phyloP scores from a whole-genome alignment of 2,329 filamentous ascomycete genomes.

The Ustulina deusta region DNA sequence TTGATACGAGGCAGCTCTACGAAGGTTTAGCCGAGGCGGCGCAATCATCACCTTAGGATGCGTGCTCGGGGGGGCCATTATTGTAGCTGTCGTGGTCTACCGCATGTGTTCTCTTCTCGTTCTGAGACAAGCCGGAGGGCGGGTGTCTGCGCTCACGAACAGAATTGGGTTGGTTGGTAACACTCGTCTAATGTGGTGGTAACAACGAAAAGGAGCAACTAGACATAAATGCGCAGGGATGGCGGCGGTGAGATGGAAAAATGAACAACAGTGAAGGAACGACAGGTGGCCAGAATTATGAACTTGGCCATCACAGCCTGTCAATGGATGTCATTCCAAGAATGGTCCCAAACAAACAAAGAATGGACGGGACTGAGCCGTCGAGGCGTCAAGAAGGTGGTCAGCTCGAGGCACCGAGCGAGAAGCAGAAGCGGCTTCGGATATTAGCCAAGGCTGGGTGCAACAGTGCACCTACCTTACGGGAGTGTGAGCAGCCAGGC shows the following conservation, averaged over 20 bases:
- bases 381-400: constrained; percentile 33
- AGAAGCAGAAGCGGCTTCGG: constrained; percentile 26
- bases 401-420: constrained; percentile 25
- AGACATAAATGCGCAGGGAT: constrained; percentile 32
- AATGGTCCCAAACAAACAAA: constrained; percentile 24
- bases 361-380: constrained; percentile 34
- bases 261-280: constrained; percentile 42
- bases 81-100: neutral
- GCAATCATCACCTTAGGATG: constrained; percentile 65
- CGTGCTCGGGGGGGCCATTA: constrained; percentile 60
- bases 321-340: constrained; percentile 26
- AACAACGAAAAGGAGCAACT: constrained; percentile 40
- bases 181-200: constrained; percentile 7
- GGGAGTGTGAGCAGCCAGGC: constrained; percentile 6
- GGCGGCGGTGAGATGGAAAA: constrained; percentile 33
- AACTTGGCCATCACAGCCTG: constrained; percentile 44
- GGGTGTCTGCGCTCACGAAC: neutral
- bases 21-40: constrained; percentile 69
- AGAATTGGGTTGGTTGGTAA: constrained; percentile 1
- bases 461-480: constrained; percentile 20
- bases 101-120: constrained; percentile 12
- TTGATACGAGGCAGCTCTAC: constrained; percentile 68
- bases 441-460: constrained; percentile 32
- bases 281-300: constrained; percentile 40
- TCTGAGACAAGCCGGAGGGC: neutral